phyloP scores from a whole-genome alignment of 805 yeast genomes.

The Starmerella ratchasimensis region DNA sequence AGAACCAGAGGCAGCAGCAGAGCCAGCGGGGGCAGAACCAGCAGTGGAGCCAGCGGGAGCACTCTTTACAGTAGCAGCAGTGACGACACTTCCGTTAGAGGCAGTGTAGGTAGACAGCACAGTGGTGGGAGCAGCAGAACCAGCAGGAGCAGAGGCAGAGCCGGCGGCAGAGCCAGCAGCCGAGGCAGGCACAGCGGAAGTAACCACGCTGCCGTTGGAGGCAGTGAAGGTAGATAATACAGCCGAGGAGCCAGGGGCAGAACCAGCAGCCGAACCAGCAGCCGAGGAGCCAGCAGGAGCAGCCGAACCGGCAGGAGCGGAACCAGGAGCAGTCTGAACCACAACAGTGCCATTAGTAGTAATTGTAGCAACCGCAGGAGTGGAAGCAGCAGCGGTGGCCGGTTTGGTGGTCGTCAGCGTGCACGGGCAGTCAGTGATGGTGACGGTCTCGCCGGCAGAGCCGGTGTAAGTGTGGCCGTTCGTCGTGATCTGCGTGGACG shows the following conservation, averaged over 20 bases:
- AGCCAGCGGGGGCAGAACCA: neutral
- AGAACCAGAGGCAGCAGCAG: neutral
- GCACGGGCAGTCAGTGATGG: constrained; percentile 13
- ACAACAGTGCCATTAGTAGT: too few relatives aligned
- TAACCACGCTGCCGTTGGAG: neutral
- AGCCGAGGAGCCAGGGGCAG: neutral
- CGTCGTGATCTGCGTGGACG: constrained; percentile 2
- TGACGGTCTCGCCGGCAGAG: constrained; percentile 6
- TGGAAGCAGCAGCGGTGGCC: constrained; percentile 3
- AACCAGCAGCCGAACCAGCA: neutral
- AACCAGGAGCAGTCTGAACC: too few relatives aligned
- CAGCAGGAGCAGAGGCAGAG: neutral
- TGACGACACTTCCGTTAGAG: neutral
- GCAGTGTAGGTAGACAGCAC: constrained; percentile 21
- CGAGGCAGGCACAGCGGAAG: constrained; percentile 1
- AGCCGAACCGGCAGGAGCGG: neutral
- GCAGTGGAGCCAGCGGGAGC: constrained; percentile 9
- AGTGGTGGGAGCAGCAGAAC: constrained; percentile 9
- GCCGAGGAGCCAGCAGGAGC: neutral
- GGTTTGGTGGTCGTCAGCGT: constrained; percentile 31
- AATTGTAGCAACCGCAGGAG: too few relatives aligned
- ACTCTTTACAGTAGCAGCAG: constrained; percentile 3
- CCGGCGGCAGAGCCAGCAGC: neutral
- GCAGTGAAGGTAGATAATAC: neutral
- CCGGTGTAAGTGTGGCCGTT: constrained; percentile 7